phyloP scores from a whole-genome alignment of 371 early-diverging fungal species.

The Circinella minor region DNA sequence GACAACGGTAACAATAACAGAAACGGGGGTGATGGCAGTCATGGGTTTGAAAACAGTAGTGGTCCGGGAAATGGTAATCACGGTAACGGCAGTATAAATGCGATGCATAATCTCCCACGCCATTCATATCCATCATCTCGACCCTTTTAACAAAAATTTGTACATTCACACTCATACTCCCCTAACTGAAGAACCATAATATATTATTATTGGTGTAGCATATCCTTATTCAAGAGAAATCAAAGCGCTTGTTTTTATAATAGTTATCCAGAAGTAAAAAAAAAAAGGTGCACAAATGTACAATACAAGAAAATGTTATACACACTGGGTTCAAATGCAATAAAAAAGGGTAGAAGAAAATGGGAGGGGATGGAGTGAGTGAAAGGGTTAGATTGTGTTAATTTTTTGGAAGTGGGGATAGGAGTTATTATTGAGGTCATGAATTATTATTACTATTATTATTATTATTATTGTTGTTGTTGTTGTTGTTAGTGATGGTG shows the following conservation, averaged over 20 bases:
- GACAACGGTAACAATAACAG: background rate
- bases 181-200: background rate
- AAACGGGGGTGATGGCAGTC: background rate
- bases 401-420: no score
- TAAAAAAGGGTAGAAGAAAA: background rate
- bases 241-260: background rate
- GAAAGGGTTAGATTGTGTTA: no score
- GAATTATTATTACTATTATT: background rate
- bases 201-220: background rate
- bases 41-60: no score
- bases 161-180: no score
- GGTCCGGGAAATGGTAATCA: background rate
- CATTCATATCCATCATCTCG: background rate
- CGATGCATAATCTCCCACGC: background rate
- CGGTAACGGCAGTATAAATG: background rate
- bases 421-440: background rate
- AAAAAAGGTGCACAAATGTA: background rate
- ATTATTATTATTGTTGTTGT: background rate
- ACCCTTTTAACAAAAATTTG: background rate
- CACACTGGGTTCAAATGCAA: background rate
- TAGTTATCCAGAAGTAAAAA: background rate
- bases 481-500: background rate
- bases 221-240: no score
- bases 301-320: slow-evolving; percentile 3
- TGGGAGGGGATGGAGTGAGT: background rate